Percentiles rank a stretch among this genome's conserved stretches.
These are phyloP conservation scores for Exophiala sideris DNA, from an alignment of 2,329 filamentous ascomycete species.

Conservation along the genomic window DNA sequence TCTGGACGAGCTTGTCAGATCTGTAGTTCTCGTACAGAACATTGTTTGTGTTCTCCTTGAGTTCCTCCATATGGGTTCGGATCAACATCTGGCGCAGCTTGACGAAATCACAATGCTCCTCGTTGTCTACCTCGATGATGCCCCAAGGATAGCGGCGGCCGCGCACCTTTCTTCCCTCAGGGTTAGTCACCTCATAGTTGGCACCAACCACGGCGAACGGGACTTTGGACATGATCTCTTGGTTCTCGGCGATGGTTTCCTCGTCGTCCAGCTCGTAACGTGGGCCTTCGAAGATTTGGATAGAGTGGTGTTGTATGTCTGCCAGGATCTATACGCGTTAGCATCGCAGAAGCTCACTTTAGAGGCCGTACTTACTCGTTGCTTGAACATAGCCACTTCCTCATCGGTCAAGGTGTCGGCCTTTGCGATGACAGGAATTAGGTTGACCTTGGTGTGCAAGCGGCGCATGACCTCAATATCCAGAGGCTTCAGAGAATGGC, in stretches of 20 bases:
- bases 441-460: slow-evolving; percentile 99
- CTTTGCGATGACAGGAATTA: slow-evolving; percentile 99
- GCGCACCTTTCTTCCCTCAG: slow-evolving; percentile 91
- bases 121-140: slow-evolving; percentile 98
- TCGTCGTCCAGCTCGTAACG: slow-evolving; percentile 98
- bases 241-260: slow-evolving; percentile 99
- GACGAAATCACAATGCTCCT: slow-evolving; percentile 99
- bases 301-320: slow-evolving; percentile 94
- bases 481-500: slow-evolving; percentile 95
- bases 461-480: slow-evolving; percentile 99
- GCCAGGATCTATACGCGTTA: slow-evolving; percentile 71
- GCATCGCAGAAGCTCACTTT: slow-evolving; percentile 2
- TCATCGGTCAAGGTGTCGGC: slow-evolving; percentile 96
- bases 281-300: slow-evolving; percentile 98
- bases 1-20: slow-evolving; percentile 96
- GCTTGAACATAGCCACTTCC: slow-evolving; percentile 91
- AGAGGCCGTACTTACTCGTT: slow-evolving; percentile 66
- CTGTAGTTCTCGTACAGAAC: slow-evolving; percentile 98
- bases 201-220: slow-evolving; percentile 97
- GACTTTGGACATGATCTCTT: slow-evolving; percentile 99
- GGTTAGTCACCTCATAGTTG: slow-evolving; percentile 85
- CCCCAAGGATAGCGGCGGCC: slow-evolving; percentile 97
- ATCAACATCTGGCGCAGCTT: slow-evolving; percentile 99
- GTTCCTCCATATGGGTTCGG: slow-evolving; percentile 99
- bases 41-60: slow-evolving; percentile 99